phyloP scores from a whole-genome alignment of 768 basidiomycete genomes.

The Pleurotus tuoliensis region DNA sequence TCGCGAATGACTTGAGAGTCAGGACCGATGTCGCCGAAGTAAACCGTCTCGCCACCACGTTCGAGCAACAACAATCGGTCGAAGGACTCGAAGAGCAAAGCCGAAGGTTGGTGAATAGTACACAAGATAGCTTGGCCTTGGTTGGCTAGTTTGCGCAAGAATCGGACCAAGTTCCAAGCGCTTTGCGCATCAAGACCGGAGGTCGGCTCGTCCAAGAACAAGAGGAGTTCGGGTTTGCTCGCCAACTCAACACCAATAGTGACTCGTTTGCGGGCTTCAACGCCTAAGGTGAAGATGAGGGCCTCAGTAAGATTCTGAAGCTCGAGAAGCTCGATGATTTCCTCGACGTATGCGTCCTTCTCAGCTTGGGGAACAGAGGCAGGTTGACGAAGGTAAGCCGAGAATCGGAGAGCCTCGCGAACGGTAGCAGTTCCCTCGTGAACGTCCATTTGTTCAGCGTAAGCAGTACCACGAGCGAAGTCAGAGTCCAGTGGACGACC shows the following conservation, averaged over 20 bases:
- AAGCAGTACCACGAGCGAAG: conserved; percentile 67
- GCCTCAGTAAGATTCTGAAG: conserved; percentile 83
- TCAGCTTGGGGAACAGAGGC: conserved; percentile 60
- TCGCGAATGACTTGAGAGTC: conserved; percentile 65
- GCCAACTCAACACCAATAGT: conserved; percentile 92
- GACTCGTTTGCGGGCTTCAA: conserved; percentile 76
- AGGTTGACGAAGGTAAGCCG: conserved; percentile 81
- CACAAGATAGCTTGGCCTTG: conserved; percentile 88
- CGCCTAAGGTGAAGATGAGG: conserved; percentile 64
- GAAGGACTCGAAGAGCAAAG: conserved; percentile 84
- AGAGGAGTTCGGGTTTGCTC: conserved; percentile 75
- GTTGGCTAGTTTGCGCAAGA: conserved; percentile 79
- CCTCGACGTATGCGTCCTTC: conserved; percentile 78
- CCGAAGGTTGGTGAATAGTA: conserved; percentile 87
- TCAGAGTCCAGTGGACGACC: conserved; percentile 55
- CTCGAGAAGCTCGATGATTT: conserved; percentile 80
- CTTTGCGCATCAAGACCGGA: conserved; percentile 45
- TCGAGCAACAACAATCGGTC: conserved; percentile 68
- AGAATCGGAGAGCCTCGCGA: conserved; percentile 82
- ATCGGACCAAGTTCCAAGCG: conserved; percentile 79
- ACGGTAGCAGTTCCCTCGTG: conserved; percentile 63
- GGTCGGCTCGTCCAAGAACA: conserved; percentile 60
- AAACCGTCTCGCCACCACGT: conserved; percentile 86
- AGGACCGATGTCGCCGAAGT: conserved; percentile 84
- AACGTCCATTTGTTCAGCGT: conserved; percentile 84